Base-by-base conservation (phyloP, 331 rosid species). In the Cydonia oblonga region DNA sequence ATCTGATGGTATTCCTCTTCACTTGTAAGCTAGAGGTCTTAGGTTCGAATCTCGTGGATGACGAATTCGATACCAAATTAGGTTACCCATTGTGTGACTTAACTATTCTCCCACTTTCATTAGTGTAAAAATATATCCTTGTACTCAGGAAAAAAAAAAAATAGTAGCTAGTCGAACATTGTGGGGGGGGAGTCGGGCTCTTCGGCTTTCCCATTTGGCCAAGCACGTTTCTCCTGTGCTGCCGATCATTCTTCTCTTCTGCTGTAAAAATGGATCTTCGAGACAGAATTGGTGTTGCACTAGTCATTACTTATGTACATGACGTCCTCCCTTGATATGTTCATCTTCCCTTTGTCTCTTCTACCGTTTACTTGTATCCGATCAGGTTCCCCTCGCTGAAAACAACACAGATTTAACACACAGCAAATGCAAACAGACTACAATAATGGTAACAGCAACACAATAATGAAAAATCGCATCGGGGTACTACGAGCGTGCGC, bases 351-450 rank as follows among this genome's bases (percentile, higher is more conserved):
- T 25, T 84, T 66, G 35, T 89, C 90, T 75, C 76, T 86, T 80
- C 79, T 84, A 26, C 67, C 40, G 26, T 60, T 79, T 14, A 40
- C 68, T 69, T 80, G 92, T 25, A 70, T 78, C 82, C 74, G 83
- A 32, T 89, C 93, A 0, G 90, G 90, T 66, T 87, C 87, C 76
- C 98, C 98, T 56, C 87, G 89, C 97, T 90, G 89, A 73, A 76
- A 72, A 75, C 13, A 54, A 83, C 49, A 66, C 25, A 38, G 10
- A 46, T 12, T 25, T 13, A 22, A 9, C 20, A 13, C 38, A 65
- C 23, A 30, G 20, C 40, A 71, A 40, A 26, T 22, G 58, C 63
- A 32, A 64, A 40, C 52, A 16, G 49, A 12, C 13, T 7, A 20
- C 18, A 30, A 38, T 18, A 59, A 28, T 25, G 14, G 11, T 62